phyloP scores from a whole-genome alignment of 1,139 yeast genomes.

The Debaryomyces sp. region DNA sequence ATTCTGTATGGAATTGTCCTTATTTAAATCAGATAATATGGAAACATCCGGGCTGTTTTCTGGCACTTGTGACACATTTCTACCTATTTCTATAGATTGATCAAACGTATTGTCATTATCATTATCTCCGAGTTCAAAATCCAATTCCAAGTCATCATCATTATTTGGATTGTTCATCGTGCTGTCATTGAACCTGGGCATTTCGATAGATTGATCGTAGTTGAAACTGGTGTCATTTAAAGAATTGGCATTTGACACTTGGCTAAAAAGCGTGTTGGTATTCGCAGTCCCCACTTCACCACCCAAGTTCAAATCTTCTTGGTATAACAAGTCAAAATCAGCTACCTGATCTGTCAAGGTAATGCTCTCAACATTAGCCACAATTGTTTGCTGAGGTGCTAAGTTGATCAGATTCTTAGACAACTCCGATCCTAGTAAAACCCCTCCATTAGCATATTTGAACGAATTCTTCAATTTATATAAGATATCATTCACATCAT shows the following conservation, averaged over 20 bases:
- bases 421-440: constrained; percentile 32
- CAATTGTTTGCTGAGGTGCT: constrained; percentile 52
- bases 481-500: constrained; percentile 82
- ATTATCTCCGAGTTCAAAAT: constrained; percentile 46
- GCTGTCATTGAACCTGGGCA: constrained; percentile 47
- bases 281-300: constrained; percentile 22
- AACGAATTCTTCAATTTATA: constrained; percentile 76
- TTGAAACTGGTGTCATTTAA: constrained; percentile 19
- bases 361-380: constrained; percentile 56
- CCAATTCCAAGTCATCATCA: constrained; percentile 50
- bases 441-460: constrained; percentile 41
- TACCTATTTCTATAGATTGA: constrained; percentile 51
- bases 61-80: constrained; percentile 32
- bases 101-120: constrained; percentile 24
- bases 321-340: constrained; percentile 69
- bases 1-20: constrained; percentile 15
- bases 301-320: constrained; percentile 64
- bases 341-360: constrained; percentile 79
- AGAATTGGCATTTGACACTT: constrained; percentile 10
- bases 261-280: constrained; percentile 14
- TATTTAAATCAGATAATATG: constrained; percentile 24
- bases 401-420: constrained; percentile 37
- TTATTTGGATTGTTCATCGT: constrained; percentile 20
- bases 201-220: constrained; percentile 59
- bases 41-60: constrained; percentile 33